These are phyloP conservation scores for Xylona heveae DNA, from an alignment of 495 filamentous ascomycete species.

Conservation along the genomic window DNA sequence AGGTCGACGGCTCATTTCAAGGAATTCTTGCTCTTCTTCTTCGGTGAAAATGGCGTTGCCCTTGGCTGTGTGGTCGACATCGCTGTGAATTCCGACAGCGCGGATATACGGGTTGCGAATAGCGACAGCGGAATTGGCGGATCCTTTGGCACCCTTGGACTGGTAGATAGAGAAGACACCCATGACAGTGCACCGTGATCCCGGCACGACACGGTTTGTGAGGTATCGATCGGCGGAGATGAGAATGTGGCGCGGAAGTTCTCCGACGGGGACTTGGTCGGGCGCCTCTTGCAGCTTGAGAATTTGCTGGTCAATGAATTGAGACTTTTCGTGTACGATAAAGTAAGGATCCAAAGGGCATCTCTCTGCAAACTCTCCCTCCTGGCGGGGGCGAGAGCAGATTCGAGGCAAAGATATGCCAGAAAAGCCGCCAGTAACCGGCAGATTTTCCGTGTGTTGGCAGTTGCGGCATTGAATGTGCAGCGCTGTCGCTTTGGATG, in stretches of 20 bases:
- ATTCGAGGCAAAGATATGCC: slow-evolving; percentile 63
- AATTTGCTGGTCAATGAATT: slow-evolving; percentile 95
- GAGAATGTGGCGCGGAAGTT: slow-evolving; percentile 83
- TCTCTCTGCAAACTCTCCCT: slow-evolving; percentile 36
- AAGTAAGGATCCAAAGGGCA: slow-evolving; percentile 94
- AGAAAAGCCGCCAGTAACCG: slow-evolving; percentile 64
- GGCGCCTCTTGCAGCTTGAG: slow-evolving; percentile 97
- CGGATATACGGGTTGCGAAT: slow-evolving; percentile 95
- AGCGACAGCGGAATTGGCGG: slow-evolving; percentile 57
- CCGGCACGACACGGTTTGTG: slow-evolving; percentile 88
- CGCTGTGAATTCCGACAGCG: slow-evolving; percentile 76
- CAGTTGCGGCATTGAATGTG: slow-evolving; percentile 82
- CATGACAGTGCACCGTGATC: slow-evolving; percentile 85
- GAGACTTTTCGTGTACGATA: slow-evolving; percentile 80
- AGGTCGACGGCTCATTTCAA: slow-evolving; percentile 75
- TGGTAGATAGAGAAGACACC: slow-evolving; percentile 98
- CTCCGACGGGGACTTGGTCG: slow-evolving; percentile 93
- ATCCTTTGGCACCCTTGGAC: slow-evolving; percentile 65
- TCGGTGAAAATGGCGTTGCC: slow-evolving; percentile 74
- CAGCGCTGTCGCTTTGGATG: slow-evolving; percentile 78
- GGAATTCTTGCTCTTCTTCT: slow-evolving; percentile 92
- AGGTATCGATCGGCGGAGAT: slow-evolving; percentile 91
- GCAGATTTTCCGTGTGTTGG: slow-evolving; percentile 45
- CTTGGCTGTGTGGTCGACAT: slow-evolving; percentile 77
- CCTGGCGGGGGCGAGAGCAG: slow-evolving; percentile 40